phyloP scores from a whole-genome alignment of 208 protist species.

The Herpetomonas tarakana region DNA sequence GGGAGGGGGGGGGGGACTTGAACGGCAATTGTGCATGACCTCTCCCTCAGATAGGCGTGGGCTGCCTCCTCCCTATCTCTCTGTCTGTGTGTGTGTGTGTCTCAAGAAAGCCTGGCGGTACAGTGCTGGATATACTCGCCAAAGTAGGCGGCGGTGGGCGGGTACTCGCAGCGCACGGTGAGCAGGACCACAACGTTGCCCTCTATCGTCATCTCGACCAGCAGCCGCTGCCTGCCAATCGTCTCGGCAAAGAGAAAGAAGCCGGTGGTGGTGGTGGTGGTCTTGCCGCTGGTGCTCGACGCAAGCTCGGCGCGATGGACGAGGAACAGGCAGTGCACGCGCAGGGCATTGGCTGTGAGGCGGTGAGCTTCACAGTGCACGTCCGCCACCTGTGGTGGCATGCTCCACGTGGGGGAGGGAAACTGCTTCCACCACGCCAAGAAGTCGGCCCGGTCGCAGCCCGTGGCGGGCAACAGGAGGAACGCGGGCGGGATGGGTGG shows the following conservation, averaged over 20 bases:
- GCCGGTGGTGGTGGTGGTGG: not conserved
- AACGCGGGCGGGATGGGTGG: slow-evolving; percentile 46
- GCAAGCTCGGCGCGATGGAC: slow-evolving; percentile 33
- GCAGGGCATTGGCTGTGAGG: slow-evolving; percentile 41
- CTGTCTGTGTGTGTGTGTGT: too few species aligned
- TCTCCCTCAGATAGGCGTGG: too few species aligned
- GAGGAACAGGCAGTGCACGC: slow-evolving; percentile 49
- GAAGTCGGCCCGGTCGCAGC: slow-evolving; percentile 23
- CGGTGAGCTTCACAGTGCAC: slow-evolving; percentile 16
- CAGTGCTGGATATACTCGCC: slow-evolving; percentile 35
- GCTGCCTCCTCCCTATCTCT: too few species aligned
- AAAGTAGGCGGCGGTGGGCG: slow-evolving; percentile 33
- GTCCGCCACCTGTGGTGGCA: slow-evolving; percentile 26
- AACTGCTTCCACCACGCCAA: slow-evolving; percentile 21
- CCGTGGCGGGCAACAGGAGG: slow-evolving; percentile 54
- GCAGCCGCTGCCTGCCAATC: slow-evolving; percentile 26
- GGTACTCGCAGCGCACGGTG: slow-evolving; percentile 36
- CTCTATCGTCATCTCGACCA: slow-evolving; percentile 36
- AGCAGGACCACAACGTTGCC: slow-evolving; percentile 23
- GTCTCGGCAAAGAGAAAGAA: slow-evolving; percentile 57
- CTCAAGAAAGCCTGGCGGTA: not conserved
- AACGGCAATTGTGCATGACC: too few species aligned
- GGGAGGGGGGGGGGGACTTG: too few species aligned
- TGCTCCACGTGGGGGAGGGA: slow-evolving; percentile 29
- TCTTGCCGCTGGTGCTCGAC: slow-evolving; percentile 4